Conservation (phyloP, 169 alveolate genomes). For the Cryptosporidium viatorum region DNA sequence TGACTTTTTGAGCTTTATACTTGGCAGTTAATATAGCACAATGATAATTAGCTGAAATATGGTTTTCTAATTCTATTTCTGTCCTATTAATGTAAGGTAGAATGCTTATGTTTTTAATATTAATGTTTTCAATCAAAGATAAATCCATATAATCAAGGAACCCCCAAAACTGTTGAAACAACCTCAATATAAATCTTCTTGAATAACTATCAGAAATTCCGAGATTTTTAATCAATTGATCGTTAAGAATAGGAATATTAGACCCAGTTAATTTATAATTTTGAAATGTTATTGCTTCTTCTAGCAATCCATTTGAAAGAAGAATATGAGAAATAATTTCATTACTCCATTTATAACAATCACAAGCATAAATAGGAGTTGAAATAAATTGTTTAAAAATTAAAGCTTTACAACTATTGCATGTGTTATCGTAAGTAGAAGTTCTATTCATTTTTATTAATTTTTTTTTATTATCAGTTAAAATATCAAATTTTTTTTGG, state of each 20-base stretch:
- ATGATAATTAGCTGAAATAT: constrained; percentile 72
- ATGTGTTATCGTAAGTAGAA: neutral
- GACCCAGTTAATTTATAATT: constrained; percentile 74
- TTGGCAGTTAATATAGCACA: constrained; percentile 73
- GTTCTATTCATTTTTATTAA: neutral
- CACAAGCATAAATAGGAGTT: constrained; percentile 19
- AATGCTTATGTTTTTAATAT: constrained; percentile 18
- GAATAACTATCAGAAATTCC: constrained; percentile 76
- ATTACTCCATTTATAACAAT: constrained; percentile 34
- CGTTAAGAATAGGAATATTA: constrained; percentile 76
- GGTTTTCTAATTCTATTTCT: constrained; percentile 70
- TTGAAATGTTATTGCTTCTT: constrained; percentile 65
- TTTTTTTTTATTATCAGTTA: neutral
- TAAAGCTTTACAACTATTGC: neutral
- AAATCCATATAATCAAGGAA: constrained; percentile 79
- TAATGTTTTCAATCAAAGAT: constrained; percentile 66
- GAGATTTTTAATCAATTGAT: constrained; percentile 69
- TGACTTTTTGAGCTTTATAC: constrained; percentile 60
- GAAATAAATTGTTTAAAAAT: neutral
- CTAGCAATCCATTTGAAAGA: constrained; percentile 10
- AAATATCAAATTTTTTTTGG: neutral
- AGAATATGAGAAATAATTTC: constrained; percentile 10
- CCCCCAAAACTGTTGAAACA: constrained; percentile 77
- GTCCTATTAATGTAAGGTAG: constrained; percentile 49
- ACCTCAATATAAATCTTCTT: constrained; percentile 76